A percentile compares a stretch with the other conserved stretches of the same genome.
Evolutionary conservation across 768 basidiomycete species (phyloP).

Genomic region (Collybia mongolica): DNA sequence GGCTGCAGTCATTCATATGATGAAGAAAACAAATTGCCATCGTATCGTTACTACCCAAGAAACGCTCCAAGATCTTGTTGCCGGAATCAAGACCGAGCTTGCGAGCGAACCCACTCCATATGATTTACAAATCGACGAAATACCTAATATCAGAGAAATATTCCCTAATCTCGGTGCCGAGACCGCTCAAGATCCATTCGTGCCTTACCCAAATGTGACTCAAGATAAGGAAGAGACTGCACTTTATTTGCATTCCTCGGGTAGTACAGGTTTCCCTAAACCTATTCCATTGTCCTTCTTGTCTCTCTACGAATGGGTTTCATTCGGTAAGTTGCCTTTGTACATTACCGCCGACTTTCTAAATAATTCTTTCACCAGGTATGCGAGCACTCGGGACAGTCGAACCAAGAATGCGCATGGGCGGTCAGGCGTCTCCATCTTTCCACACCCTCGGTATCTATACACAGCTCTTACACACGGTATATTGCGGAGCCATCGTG

Average conservation of each 20-base stretch:
- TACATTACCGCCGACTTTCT: neutral
- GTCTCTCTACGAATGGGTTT: slow-evolving; percentile 28
- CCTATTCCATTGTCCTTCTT: slow-evolving; percentile 33
- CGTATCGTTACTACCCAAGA: slow-evolving; percentile 32
- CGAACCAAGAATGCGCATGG: slow-evolving; percentile 6
- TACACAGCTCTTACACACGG: slow-evolving; percentile 26
- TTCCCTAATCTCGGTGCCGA: slow-evolving; percentile 42
- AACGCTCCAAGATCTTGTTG: slow-evolving; percentile 26
- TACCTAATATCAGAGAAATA: slow-evolving; percentile 25
- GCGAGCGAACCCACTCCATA: slow-evolving; percentile 14
- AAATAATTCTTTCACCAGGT: neutral
- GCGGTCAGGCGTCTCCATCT: slow-evolving; percentile 31
- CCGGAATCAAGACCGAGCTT: slow-evolving; percentile 22
- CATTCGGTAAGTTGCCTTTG: slow-evolving; percentile 27
- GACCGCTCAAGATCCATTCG: slow-evolving; percentile 23
- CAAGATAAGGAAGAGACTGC: slow-evolving; percentile 16
- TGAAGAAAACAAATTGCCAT: slow-evolving; percentile 34
- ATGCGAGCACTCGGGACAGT: no score
- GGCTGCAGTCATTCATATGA: slow-evolving; percentile 28
- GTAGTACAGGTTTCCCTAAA: slow-evolving; percentile 47
- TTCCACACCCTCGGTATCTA: slow-evolving; percentile 36
- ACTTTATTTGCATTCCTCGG: slow-evolving; percentile 47
- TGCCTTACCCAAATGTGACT: slow-evolving; percentile 21
- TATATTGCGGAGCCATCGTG: slow-evolving; percentile 22
- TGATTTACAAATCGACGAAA: slow-evolving; percentile 25